A percentile compares a stretch with the other conserved stretches of the same genome.
These are phyloP conservation scores for Lasiodiplodia gonubiensis DNA, from an alignment of 2,329 filamentous ascomycete species.

Conservation along the genomic window DNA sequence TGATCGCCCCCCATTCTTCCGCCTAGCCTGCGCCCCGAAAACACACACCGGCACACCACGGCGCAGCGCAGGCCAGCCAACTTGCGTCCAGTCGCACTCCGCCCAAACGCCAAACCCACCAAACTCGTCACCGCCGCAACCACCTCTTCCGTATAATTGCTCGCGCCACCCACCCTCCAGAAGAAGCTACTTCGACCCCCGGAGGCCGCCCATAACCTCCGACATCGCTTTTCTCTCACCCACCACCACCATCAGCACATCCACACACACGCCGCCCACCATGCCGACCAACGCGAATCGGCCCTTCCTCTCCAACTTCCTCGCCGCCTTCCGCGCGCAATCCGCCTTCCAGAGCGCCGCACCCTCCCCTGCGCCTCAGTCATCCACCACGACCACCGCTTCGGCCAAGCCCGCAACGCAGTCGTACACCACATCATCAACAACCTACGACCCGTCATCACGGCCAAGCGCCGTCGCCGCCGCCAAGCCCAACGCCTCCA, in stretches of 20 bases:
- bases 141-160: conserved; percentile 1
- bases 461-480: conserved; percentile 37
- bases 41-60: neutral
- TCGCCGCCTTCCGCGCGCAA: conserved; percentile 70
- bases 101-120: neutral
- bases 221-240: neutral
- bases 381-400: conserved; percentile 42
- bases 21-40: conserved; percentile 1
- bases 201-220: neutral
- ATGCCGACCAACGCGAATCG: conserved; percentile 57
- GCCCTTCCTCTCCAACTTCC: conserved; percentile 70
- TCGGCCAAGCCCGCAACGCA: conserved; percentile 48
- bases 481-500: conserved; percentile 1
- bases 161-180: neutral
- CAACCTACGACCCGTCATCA: conserved; percentile 39
- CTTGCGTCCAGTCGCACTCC: neutral
- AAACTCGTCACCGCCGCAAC: neutral
- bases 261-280: neutral
- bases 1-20: neutral
- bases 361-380: conserved; percentile 43
- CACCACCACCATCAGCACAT: neutral
- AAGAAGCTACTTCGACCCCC: neutral
- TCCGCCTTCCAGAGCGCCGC: conserved; percentile 64
- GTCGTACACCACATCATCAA: conserved; percentile 38
- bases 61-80: conserved; percentile 15